phyloP scores from a whole-genome alignment of 768 basidiomycete genomes.

The Guyanaporus albipodus region DNA sequence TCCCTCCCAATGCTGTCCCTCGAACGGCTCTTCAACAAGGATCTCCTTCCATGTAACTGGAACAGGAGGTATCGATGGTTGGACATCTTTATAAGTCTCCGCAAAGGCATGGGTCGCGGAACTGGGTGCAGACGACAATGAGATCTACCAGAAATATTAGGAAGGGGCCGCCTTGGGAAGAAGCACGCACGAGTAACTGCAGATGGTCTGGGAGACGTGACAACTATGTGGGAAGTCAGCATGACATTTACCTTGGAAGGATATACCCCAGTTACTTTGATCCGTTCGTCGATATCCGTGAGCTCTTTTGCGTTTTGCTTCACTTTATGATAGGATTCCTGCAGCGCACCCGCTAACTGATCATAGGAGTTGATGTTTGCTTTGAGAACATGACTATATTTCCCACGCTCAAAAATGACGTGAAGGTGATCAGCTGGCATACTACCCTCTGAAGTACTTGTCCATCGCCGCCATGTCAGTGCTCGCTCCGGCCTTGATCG shows the following conservation, averaged over 20 bases:
- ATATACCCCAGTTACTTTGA: constrained; percentile 43
- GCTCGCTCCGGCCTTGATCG: constrained; percentile 53
- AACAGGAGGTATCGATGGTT: constrained; percentile 25
- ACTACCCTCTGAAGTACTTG: constrained; percentile 52
- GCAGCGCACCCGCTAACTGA: constrained; percentile 54
- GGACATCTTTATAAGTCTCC: constrained; percentile 45
- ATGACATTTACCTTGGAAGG: background rate
- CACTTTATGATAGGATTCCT: constrained; percentile 48
- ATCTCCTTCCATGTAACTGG: constrained; percentile 75
- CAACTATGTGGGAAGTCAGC: constrained; percentile 33
- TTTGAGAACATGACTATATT: constrained; percentile 55
- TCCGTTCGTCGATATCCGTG: constrained; percentile 61
- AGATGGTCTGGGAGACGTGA: constrained; percentile 68
- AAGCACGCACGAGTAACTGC: constrained; percentile 57
- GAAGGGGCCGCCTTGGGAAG: background rate
- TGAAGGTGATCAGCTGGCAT: constrained; percentile 3
- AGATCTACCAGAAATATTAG: constrained; percentile 39
- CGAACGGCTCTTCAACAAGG: constrained; percentile 76
- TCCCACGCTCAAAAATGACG: constrained; percentile 14
- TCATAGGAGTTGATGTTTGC: constrained; percentile 67
- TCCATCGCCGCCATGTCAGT: constrained; percentile 54
- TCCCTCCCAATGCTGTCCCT: constrained; percentile 84
- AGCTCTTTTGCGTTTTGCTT: constrained; percentile 46
- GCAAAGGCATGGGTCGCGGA: constrained; percentile 48
- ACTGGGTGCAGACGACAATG: constrained; percentile 53